Conservation (phyloP, 192 early-diverging fungal species). For the Coemansia sp. region DNA sequence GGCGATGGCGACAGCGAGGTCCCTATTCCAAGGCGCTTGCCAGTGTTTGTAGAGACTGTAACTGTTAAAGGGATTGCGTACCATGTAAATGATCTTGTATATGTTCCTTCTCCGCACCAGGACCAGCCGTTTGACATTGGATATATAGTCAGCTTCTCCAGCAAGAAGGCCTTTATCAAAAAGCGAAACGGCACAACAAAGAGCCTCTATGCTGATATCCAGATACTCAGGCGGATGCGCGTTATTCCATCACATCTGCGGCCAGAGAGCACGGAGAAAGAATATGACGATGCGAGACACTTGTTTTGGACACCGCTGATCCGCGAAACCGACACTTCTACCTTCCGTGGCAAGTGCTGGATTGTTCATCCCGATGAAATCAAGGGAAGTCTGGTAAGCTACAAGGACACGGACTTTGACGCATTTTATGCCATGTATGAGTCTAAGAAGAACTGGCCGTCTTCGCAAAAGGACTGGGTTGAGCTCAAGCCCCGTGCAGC, state of each 20-base stretch:
- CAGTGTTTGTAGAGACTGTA: conserved; percentile 26
- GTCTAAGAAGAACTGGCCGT: conserved; percentile 22
- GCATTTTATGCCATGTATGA: conserved; percentile 53
- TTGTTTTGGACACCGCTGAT: conserved; percentile 49
- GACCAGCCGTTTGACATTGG: conserved; percentile 59
- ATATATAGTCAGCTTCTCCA: conserved; percentile 49
- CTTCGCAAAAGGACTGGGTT: conserved; percentile 16
- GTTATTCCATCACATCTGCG: conserved; percentile 21
- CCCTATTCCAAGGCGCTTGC: neutral
- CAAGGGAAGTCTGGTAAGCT: conserved; percentile 38
- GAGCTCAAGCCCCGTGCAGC: conserved; percentile 21
- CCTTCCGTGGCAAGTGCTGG: conserved; percentile 62
- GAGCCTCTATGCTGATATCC: conserved; percentile 33
- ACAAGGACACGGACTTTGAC: conserved; percentile 54
- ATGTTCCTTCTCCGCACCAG: conserved; percentile 49
- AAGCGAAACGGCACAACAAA: neutral
- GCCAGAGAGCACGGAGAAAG: conserved; percentile 9
- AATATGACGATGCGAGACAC: conserved; percentile 53
- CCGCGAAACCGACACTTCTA: conserved; percentile 17
- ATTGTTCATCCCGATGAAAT: conserved; percentile 50
- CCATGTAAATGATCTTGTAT: conserved; percentile 60
- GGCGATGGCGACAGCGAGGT: conserved; percentile 19
- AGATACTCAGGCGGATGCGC: conserved; percentile 45
- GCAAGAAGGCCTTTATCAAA: conserved; percentile 2
- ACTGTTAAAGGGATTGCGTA: conserved; percentile 49